These are phyloP conservation scores for Tuber aestivum DNA, from an alignment of 495 filamentous ascomycete genomes.

Conservation along the genomic window DNA sequence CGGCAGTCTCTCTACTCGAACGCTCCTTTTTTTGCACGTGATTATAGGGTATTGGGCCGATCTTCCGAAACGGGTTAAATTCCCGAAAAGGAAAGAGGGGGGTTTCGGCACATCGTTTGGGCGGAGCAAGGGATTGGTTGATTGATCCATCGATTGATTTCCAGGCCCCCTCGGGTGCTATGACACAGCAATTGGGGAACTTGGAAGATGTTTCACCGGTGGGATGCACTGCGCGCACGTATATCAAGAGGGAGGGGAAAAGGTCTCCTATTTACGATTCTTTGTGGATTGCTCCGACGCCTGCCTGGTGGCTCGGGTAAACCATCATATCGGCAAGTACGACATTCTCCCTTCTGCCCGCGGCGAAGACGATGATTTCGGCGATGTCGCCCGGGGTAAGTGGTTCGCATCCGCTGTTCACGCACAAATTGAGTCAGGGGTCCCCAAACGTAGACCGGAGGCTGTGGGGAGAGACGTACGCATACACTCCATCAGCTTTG, in stretches of 20 bases:
- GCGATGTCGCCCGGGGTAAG: constrained; percentile 92
- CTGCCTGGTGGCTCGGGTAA: constrained; percentile 87
- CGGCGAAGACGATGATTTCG: constrained; percentile 87
- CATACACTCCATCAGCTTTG: constrained; percentile 94
- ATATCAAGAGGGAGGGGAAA: not conserved
- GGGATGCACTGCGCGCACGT: not conserved
- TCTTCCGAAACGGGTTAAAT: not conserved
- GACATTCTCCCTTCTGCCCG: constrained; percentile 84
- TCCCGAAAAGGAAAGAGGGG: not conserved
- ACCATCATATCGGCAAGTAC: constrained; percentile 88
- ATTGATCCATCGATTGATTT: not conserved
- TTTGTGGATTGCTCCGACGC: constrained; percentile 38
- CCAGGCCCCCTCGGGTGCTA: not conserved
- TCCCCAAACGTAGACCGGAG: not conserved
- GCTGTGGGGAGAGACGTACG: constrained; percentile 52
- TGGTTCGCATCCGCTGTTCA: constrained; percentile 69
- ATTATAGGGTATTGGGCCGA: not conserved
- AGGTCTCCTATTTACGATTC: constrained; percentile 13
- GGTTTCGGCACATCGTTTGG: not conserved
- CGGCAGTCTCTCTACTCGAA: not conserved
- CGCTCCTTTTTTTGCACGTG: not conserved
- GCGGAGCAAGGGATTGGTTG: not conserved
- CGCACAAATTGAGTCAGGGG: constrained; percentile 1
- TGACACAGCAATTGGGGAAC: not conserved
- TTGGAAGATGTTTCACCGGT: not conserved